Conservation (phyloP, 495 filamentous ascomycete species). For the Aspergillus heteromorphus region DNA sequence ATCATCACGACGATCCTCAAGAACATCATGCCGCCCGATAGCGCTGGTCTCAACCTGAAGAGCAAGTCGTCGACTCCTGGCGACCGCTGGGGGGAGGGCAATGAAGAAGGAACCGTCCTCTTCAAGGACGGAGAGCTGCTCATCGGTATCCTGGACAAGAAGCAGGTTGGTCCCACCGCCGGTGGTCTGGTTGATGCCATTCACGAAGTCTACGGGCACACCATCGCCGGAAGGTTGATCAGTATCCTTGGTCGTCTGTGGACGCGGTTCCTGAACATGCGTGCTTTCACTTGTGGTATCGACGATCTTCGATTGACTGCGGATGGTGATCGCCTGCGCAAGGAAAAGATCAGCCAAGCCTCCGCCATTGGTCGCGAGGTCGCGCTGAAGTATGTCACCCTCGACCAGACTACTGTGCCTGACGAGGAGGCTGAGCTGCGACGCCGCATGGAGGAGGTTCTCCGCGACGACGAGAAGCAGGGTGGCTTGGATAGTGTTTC, state of each 20-base stretch:
- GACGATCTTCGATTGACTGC: slow-evolving; percentile 87
- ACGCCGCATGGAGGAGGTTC: slow-evolving; percentile 77
- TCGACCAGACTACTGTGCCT: slow-evolving; percentile 55
- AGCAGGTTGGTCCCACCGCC: slow-evolving; percentile 80
- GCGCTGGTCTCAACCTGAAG: slow-evolving; percentile 72
- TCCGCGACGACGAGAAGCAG: slow-evolving; percentile 87
- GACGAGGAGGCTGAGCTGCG: slow-evolving; percentile 64
- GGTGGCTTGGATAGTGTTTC: slow-evolving; percentile 78
- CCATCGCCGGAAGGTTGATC: slow-evolving; percentile 74
- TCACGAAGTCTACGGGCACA: slow-evolving; percentile 89
- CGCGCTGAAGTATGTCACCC: slow-evolving; percentile 86
- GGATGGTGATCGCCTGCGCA: slow-evolving; percentile 68
- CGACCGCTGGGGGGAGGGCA: slow-evolving; percentile 71
- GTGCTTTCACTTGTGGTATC: slow-evolving; percentile 94
- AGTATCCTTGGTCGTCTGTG: slow-evolving; percentile 84
- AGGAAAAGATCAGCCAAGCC: slow-evolving; percentile 63
- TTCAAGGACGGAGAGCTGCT: slow-evolving; percentile 85
- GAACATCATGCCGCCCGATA: slow-evolving; percentile 74
- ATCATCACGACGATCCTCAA: slow-evolving; percentile 87
- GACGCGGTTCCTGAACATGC: slow-evolving; percentile 85
- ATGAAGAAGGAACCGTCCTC: slow-evolving; percentile 69
- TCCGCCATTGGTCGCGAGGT: slow-evolving; percentile 73
- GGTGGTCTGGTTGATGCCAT: slow-evolving; percentile 89
- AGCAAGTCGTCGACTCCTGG: slow-evolving; percentile 70
- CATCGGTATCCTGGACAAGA: slow-evolving; percentile 91